Percentiles rank a stretch among this genome's conserved stretches.
phyloP scores from a whole-genome alignment of 1,284 basidiomycete species.

The Pholiota adiposa region DNA sequence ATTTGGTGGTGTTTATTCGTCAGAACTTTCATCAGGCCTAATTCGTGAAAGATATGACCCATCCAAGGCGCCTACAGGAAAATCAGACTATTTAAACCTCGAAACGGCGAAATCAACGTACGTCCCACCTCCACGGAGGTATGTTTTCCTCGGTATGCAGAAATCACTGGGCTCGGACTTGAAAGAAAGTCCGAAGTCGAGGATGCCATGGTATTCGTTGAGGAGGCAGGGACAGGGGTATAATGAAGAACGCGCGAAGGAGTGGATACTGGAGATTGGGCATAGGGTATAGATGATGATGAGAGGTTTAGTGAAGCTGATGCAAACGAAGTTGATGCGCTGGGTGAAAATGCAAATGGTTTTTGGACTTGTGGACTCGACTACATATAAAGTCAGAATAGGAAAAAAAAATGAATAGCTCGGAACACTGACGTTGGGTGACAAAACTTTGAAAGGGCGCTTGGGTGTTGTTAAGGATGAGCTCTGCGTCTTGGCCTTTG shows the following conservation, averaged over 20 bases:
- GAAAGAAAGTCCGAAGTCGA: conserved; percentile 38
- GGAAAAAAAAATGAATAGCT: not conserved
- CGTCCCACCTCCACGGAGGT: conserved; percentile 37
- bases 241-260: conserved; percentile 49
- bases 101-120: conserved; percentile 26
- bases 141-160: conserved; percentile 45
- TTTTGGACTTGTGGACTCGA: conserved; percentile 59
- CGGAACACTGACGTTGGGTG: conserved; percentile 46
- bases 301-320: conserved; percentile 20
- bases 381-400: conserved; percentile 30
- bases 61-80: conserved; percentile 29
- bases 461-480: conserved; percentile 42
- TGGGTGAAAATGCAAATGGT: conserved; percentile 48
- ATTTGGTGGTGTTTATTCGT: not conserved
- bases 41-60: conserved; percentile 23
- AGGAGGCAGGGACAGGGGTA: conserved; percentile 37
- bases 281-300: conserved; percentile 37
- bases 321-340: conserved; percentile 22
- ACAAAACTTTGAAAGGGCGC: conserved; percentile 41
- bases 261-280: conserved; percentile 53
- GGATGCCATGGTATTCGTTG: conserved; percentile 42
- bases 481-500: conserved; percentile 40
- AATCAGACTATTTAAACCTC: not conserved
- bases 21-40: conserved; percentile 3
- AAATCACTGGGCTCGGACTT: conserved; percentile 47